Evolutionary conservation across 495 filamentous ascomycete species (phyloP), one percentile per base, ranked within the genome.

Genomic region (Xylaria intraflava): DNA sequence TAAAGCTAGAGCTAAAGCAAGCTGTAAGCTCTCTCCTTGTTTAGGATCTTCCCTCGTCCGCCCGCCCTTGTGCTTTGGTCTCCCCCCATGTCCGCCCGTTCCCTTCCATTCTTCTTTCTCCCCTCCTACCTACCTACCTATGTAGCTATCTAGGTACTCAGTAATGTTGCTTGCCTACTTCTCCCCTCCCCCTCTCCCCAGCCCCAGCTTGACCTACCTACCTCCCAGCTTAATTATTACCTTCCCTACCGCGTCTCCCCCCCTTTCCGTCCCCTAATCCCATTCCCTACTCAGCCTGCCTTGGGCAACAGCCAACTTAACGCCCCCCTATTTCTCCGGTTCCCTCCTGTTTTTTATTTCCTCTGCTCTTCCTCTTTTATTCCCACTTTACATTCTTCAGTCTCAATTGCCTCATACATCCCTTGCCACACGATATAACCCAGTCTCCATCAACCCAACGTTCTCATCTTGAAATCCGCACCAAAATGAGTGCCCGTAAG

Each of bases 401-500:
- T 63, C 57, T 51, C 57, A 57, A 58, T 55, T 49, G 40, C 30
- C 6, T 51, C 46, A 39, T 45, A 14, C 48, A 58, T 61, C 57
- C 50, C 51, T 49, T 30, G 49, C 31, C n/a, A 46, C 58, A 46
- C 55, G 36, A 41, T 29, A 43, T 56, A 42, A 22, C 30, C 46
- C 5, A 46, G 17, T 41, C 52, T 43, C 51, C 51, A 43, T 54
- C 65, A 65, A 71, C 66, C 57, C 60, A 38, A 46, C 40, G 7
- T 39, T 19, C 33, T 4, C 43, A 63, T 33, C 43, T 56, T 24
- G 26, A 53, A 62, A 42, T 30, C 60, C 60, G 51, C 30, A 41
- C 36, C 41, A 42, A 60, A 66, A 78, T 78, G 75, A 64, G 69
- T 47, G 62, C 70, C 55, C 73, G 75, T 49, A 72, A 72, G 69